Evolutionary conservation across 805 yeast genomes (phyloP).

Genomic region (Starmerella bombicola): DNA sequence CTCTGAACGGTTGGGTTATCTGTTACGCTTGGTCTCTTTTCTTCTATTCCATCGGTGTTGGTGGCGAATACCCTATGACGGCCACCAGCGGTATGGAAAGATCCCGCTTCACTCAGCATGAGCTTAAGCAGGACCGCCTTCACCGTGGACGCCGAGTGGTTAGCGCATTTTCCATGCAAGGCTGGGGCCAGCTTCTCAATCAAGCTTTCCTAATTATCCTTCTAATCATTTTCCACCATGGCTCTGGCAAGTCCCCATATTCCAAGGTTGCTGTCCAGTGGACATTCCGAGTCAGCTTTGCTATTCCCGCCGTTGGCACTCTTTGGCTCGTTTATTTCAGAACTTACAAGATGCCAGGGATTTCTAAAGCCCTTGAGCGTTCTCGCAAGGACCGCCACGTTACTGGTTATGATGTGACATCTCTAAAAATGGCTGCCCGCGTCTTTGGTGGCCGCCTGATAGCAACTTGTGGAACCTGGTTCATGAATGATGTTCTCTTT

Average conservation of each 20-base stretch:
- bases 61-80: slow-evolving; percentile 57
- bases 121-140: slow-evolving; percentile 28
- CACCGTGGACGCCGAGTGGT: slow-evolving; percentile 32
- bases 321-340: slow-evolving; percentile 32
- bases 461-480: slow-evolving; percentile 51
- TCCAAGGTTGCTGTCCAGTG: slow-evolving; percentile 30
- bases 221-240: slow-evolving; percentile 26
- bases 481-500: slow-evolving; percentile 50
- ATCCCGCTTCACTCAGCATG: slow-evolving; percentile 30
- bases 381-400: slow-evolving; percentile 27
- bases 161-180: slow-evolving; percentile 29
- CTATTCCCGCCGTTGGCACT: slow-evolving; percentile 31
- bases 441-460: slow-evolving; percentile 32
- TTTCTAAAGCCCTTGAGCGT: slow-evolving; percentile 25
- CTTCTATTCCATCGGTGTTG: slow-evolving; percentile 41
- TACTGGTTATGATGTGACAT: slow-evolving; percentile 29
- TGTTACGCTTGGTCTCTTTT: slow-evolving; percentile 38
- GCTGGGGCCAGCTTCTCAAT: slow-evolving; percentile 29
- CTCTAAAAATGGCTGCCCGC: slow-evolving; percentile 23
- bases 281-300: slow-evolving; percentile 31
- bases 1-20: slow-evolving; percentile 47
- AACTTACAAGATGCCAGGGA: slow-evolving; percentile 29
- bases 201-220: slow-evolving; percentile 25
- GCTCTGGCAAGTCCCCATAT: slow-evolving; percentile 23
- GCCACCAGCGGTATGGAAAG: slow-evolving; percentile 53